Base-by-base conservation (phyloP, 805 yeast genomes). In the Diddensiella transvaalensis region DNA sequence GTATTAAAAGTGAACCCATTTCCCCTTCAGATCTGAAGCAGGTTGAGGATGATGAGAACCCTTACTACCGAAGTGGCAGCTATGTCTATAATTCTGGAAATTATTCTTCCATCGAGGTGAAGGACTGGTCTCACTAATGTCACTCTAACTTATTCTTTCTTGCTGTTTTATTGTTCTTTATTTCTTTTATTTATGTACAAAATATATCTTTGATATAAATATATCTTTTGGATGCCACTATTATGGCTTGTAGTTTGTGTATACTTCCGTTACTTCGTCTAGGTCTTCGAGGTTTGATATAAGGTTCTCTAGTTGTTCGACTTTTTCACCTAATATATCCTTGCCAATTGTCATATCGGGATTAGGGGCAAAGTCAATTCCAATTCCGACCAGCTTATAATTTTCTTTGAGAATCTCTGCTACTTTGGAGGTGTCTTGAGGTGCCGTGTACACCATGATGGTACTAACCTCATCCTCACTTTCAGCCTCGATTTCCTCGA, bases 261-360 rank as follows among this genome's bases (percentile, higher is more conserved):
- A 87, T 50, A 86, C 80, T 53, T 80, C 87, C 4, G 87, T 80
- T 18, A 91, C 86, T 58, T 93, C 98, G 43, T 84, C 88, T n/a
- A 88, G 69, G 29, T 82, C 87, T 46, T 87, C 95, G 40, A 91
- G 70, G 42, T 73, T 72, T 19, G 64, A 69, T 29, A 83, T 64
- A 30, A 89, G 78, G 59, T 80, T 85, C 13, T 75, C 75, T 32
- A 73, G 72, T 50, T 72, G 75, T 49, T 65, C 70, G 4, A 73
- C 67, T 2, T 80, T 88, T 22, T 72, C 80, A 48, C 47, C 51
- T 40, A 58, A 44, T 18, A 22, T 19, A 13, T 39, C 45, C 22
- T 19, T 40, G 6, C 23, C 33, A 17, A 56, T 40, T 23, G 50
- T 67, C 57, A 77, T 75, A 40, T 85, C 95, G 1, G 73, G 69